Percentiles rank a stretch among this genome's conserved stretches.
Evolutionary conservation across 345 rosid genomes (phyloP).

Genomic region (Garcia nutans): DNA sequence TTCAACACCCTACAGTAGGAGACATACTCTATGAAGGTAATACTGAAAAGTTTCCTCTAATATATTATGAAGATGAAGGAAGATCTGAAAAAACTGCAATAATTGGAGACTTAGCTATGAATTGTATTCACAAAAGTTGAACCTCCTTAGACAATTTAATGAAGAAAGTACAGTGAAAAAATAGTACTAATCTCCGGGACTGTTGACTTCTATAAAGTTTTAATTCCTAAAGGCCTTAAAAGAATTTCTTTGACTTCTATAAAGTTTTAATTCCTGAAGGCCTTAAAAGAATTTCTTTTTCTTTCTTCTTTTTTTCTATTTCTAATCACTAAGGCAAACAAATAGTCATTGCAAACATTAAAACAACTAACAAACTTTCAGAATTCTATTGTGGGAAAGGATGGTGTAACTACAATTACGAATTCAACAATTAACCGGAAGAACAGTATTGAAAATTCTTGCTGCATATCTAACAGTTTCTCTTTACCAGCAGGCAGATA

Average conservation of each 20-base stretch:
- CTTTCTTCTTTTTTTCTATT: background rate
- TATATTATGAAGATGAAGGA: background rate
- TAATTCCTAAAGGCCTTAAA: background rate
- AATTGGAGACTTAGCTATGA: background rate
- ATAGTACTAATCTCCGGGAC: background rate
- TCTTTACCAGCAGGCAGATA: too few relatives aligned
- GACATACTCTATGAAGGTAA: background rate
- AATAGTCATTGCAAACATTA: background rate
- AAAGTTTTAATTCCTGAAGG: background rate
- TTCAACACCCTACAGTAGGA: background rate
- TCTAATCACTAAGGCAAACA: background rate
- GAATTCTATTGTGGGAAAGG: background rate
- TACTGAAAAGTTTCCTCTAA: background rate
- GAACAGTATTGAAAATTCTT: background rate
- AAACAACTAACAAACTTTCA: background rate
- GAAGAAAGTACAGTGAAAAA: background rate
- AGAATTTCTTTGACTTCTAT: background rate
- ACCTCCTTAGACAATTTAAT: background rate
- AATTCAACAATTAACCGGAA: background rate
- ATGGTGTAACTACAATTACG: background rate
- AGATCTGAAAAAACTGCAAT: background rate
- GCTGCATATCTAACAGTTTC: background rate
- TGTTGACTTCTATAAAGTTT: background rate
- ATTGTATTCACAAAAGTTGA: background rate
- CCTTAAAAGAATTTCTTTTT: background rate